Evolutionary conservation across 805 yeast genomes (phyloP).

Genomic region (Naumovozyma dairenensis): DNA sequence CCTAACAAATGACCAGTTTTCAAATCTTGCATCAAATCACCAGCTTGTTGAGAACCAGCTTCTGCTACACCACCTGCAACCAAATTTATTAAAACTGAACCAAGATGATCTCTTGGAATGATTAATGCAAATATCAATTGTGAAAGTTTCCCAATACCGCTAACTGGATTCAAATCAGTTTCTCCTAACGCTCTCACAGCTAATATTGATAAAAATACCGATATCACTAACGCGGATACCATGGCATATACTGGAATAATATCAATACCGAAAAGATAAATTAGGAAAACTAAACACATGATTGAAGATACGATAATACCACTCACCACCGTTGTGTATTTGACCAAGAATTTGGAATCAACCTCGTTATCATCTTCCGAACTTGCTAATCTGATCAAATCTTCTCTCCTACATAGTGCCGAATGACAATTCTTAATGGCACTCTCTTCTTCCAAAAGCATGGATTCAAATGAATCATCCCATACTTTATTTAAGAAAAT

Average conservation of each 20-base stretch:
- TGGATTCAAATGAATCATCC: constrained; percentile 26
- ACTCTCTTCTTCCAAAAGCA: constrained; percentile 26
- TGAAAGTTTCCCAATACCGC: constrained; percentile 91
- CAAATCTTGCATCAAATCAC: constrained; percentile 94
- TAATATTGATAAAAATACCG: constrained; percentile 67
- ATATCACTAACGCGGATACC: constrained; percentile 57
- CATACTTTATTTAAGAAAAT: constrained; percentile 14
- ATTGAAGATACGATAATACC: constrained; percentile 63
- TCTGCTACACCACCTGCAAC: constrained; percentile 97
- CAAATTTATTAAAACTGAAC: constrained; percentile 72
- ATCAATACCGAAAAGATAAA: constrained; percentile 52
- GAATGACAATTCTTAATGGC: constrained; percentile 18
- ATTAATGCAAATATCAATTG: constrained; percentile 80
- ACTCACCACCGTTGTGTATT: constrained; percentile 36
- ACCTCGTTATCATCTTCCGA: constrained; percentile 31
- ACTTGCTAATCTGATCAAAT: constrained; percentile 24
- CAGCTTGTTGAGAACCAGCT: constrained; percentile 99
- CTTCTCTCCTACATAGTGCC: constrained; percentile 10
- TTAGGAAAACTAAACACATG: constrained; percentile 55
- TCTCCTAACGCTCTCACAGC: constrained; percentile 95
- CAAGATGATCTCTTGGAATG: constrained; percentile 65
- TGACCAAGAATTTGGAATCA: constrained; percentile 40
- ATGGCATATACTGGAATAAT: constrained; percentile 65
- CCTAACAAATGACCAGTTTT: constrained; percentile 89
- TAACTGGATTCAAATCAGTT: constrained; percentile 92